A percentile compares a stretch with the other conserved stretches of the same genome.
phyloP scores from a whole-genome alignment of 129 eudicot species.

The Chrysanthemum lavandulifolium region DNA sequence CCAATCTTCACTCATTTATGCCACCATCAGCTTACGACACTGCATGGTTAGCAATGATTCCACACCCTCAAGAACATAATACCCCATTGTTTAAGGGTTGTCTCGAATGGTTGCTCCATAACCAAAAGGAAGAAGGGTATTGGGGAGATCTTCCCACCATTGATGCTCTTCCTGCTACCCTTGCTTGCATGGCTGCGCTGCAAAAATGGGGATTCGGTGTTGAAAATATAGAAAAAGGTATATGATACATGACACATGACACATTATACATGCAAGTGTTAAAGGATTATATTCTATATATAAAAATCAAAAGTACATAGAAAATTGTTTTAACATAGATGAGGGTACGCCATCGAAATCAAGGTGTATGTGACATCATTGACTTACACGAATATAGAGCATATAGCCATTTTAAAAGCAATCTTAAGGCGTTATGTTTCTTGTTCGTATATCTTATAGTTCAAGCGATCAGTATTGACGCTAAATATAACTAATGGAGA shows the following conservation, averaged over 20 bases:
- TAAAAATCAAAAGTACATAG: neutral
- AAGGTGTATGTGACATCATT: no score
- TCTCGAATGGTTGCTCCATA: slow-evolving; percentile 27
- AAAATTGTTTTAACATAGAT: no score
- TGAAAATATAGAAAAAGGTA: slow-evolving; percentile 40
- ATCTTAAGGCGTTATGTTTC: neutral
- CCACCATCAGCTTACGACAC: no score
- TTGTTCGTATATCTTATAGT: no score
- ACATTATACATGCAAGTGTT: neutral
- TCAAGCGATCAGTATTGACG: neutral
- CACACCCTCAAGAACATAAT: no score
- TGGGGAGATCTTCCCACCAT: slow-evolving; percentile 36
- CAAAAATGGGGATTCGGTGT: slow-evolving; percentile 40
- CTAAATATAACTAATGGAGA: neutral
- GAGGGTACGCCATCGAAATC: no score
- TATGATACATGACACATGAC: neutral
- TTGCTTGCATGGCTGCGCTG: slow-evolving; percentile 47
- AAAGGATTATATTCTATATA: no score
- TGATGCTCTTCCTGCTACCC: slow-evolving; percentile 56
- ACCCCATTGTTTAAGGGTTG: no score
- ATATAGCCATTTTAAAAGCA: neutral
- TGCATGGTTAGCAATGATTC: no score
- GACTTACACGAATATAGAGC: no score
- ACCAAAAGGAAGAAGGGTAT: no score
- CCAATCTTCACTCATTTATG: no score